Base-by-base conservation (phyloP, 2,329 filamentous ascomycete species). In the Sordariomycetes sp. region DNA sequence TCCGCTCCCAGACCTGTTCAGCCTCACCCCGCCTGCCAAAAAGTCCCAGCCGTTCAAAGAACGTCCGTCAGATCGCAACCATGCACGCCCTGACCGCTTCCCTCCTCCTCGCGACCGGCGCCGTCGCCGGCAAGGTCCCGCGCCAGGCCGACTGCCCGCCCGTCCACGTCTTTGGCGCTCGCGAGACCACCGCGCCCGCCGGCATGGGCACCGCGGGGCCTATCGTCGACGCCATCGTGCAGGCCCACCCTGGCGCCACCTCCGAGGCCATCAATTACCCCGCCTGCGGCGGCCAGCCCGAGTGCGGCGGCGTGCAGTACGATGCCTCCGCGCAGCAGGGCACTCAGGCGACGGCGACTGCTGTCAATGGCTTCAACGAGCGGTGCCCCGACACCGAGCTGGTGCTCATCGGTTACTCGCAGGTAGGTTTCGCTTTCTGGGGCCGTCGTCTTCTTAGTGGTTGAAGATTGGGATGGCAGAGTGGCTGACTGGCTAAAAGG, bases 341-440 rank as follows among this genome's bases (percentile, higher is more conserved):
- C 46, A 83, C 81, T 3, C 65, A 72, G 8, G 82, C 83, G 10
- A 83, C 84, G 4, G 77, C 81, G 1, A 77, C 70, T 35, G 81
- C 80, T 7, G 82, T 87, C 1, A 87, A 81, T 53, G 68, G 70
- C 28, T 83, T 81, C 66, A 78, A 85, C 65, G 67, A 73, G 32
- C 70, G 72, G 58, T 86, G 83, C 64, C 83, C 83, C 0, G 66
- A 72, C 59, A 79, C 81, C 6, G 72, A 83, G 66, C 73, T 86
- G 28, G 79, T 86, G 1, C 68, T 86, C 14, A 76, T 85, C 20
- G 83, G 83, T 3, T 86, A 86, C 69, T 84, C 80, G 1, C 82
- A 84, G 70, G 79, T 80, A 65, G 32, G 67, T 35, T 18, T 16
- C 34, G 11, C 34, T 43, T 37, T 16, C 16, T 18, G 32, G 16